Base-by-base conservation (phyloP, 2,329 filamentous ascomycete species). In the Scedosporium aurantiacum region DNA sequence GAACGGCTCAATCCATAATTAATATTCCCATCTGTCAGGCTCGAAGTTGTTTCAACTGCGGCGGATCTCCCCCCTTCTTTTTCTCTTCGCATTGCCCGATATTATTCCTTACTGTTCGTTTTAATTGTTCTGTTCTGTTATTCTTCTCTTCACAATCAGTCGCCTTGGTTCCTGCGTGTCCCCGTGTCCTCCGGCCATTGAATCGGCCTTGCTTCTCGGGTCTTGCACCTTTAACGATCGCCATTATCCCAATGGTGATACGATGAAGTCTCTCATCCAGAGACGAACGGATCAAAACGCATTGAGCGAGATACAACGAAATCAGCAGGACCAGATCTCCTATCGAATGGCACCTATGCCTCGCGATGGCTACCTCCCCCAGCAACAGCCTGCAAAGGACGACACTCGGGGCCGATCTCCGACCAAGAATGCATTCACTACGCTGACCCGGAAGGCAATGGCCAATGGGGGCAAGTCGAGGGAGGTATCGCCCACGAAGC, bases 271-370 rank as follows among this genome's bases (percentile, higher is more conserved):
- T 47, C 45, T 60, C 32, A 54, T 54, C 47, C 58, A 60, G 28
- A 50, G 45, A 18, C 47, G 45, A 32, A 54, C 58, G 27, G 52
- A 60, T 76, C 5, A 70, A 76, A 40, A 32, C 25, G 79, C 82
- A 60, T 74, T 86, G 16, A 78, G 78, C 57, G 83, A 86, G 69
- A 76, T 84, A 52, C 80, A 81, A 62, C 77, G 81, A 62, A 85
- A 85, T 68, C 78, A 79, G 62, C 76, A 77, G 65, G 76, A 75
- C 61, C 60, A 52, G 23, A 25, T 21, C 21, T 10, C 68, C 73
- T 57, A 66, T 16, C 47, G 58, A 28, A 50, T 50, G 16, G 21
- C 45, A 8, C 58, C 45, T 5, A 54, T 43, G 47, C 4, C 58
- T 40, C 58, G 45, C 6, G 47, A 70, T 23, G 70, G 72, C 25